Base-by-base conservation (phyloP, 1,139 yeast genomes). In the Martiniozyma asiatica region DNA sequence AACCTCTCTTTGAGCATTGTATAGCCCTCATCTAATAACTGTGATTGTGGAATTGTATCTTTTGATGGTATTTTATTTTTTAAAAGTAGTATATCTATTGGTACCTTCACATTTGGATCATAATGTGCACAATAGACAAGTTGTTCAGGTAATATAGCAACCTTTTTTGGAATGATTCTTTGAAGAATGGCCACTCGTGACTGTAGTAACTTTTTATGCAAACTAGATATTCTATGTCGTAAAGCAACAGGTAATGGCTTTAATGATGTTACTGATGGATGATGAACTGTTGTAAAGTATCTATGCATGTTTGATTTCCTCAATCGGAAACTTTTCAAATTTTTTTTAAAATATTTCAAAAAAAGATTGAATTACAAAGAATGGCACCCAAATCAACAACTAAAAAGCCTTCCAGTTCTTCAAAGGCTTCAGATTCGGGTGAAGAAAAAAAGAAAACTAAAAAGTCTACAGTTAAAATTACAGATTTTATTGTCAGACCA, bases 401-500 rank as follows among this genome's bases (percentile, higher is more conserved):
- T 6, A 36, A 36, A 20, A 32, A 25, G 20, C 11, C 32, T 5
- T 14, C 26, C 4, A 22, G 33, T 8, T 14, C 31, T n/a, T 31
- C 38, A 2, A 34, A 41, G 9, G 29, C 24, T 8, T 16, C 40
- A 9, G 24, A 20, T 6, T 25, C 33, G 14, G 26, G 29, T 8
- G n/a, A n/a, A n/a, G n/a, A n/a, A n/a, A 8, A 47, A 2, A 27
- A 45, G 0, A 43, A 56, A n/a, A 37, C 48, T 4, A 65, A 63
- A 39, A 68, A 67, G 42, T 4, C 21, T 3, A 59, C 60, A 30
- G 21, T 27, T 9, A 34, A 30, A 17, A n/a, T n/a, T n/a, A n/a
- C n/a, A n/a, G 48, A 56, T 13, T 70, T 61, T 45, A 73, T 80
- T 12, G 67, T 72, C 2, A 59, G 93, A 35, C 89, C 93, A 1